These are phyloP conservation scores for Lodderomyces orthopsilosis DNA, from an alignment of 1,139 yeast species.

Conservation along the genomic window DNA sequence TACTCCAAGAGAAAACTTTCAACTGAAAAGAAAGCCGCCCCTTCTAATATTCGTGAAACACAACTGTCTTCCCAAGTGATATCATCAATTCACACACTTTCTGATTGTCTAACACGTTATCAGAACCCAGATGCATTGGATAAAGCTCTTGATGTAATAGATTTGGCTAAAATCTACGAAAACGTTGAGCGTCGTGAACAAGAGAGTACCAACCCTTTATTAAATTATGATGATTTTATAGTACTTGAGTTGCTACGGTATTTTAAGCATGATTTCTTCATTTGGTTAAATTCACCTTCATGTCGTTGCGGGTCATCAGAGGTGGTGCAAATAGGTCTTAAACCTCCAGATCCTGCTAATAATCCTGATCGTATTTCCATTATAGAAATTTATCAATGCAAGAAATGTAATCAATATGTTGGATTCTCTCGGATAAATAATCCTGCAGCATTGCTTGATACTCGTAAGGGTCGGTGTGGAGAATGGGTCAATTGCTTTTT, in stretches of 20 bases:
- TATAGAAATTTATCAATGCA: conserved; percentile 64
- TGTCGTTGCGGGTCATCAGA: conserved; percentile 50
- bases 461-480: conserved; percentile 83
- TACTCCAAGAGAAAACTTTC: conserved; percentile 7
- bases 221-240: conserved; percentile 63
- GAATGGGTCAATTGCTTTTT: conserved; percentile 92
- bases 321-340: conserved; percentile 18
- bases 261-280: conserved; percentile 78
- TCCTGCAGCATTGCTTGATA: conserved; percentile 57
- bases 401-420: conserved; percentile 40
- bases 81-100: conserved; percentile 7
- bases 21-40: conserved; percentile 2
- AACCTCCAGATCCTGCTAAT: conserved; percentile 10
- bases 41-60: background rate
- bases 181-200: conserved; percentile 33
- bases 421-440: conserved; percentile 78
- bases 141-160: conserved; percentile 24
- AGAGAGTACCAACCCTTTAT: conserved; percentile 10
- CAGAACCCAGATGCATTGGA: conserved; percentile 9
- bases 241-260: conserved; percentile 69
- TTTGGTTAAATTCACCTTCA: conserved; percentile 74
- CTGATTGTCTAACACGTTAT: conserved; percentile 9
- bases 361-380: conserved; percentile 33
- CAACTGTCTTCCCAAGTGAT: conserved; percentile 8
- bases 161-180: conserved; percentile 33